Conservation (phyloP, 176 grass and related monocot genomes). For the Lolium rigidum region DNA sequence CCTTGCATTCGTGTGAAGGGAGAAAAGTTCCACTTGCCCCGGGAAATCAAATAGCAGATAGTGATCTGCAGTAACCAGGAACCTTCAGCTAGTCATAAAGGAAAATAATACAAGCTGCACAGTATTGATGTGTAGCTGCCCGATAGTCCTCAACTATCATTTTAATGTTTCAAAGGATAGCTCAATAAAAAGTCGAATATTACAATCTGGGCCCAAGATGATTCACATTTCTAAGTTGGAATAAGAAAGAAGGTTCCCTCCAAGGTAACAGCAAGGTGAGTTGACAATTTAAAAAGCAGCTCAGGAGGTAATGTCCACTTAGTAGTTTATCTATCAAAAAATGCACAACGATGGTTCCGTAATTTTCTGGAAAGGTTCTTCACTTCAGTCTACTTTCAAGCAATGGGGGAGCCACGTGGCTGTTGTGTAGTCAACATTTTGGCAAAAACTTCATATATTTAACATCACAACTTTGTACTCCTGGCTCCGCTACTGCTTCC, state of each 20-base stretch:
- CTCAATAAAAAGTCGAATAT: background rate
- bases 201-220: background rate
- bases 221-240: too few relatives aligned
- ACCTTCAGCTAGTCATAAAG: background rate
- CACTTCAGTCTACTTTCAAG: background rate
- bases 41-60: constrained; percentile 99
- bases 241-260: background rate
- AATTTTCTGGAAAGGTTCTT: background rate
- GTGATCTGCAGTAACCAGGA: constrained; percentile 74
- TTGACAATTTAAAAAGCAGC: background rate
- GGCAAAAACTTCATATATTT: too few relatives aligned
- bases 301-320: background rate
- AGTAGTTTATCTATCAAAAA: background rate
- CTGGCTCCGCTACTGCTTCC: too few relatives aligned
- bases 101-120: constrained; percentile 7
- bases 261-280: constrained; percentile 6
- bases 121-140: background rate
- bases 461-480: too few relatives aligned
- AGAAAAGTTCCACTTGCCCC: constrained; percentile 98
- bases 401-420: too few relatives aligned
- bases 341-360: background rate
- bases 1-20: constrained; percentile 89
- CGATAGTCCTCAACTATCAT: background rate
- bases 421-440: too few relatives aligned
- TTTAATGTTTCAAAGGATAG: constrained; percentile 26